Evolutionary conservation across 495 filamentous ascomycete genomes (phyloP).

Genomic region (Zalerion maritima): DNA sequence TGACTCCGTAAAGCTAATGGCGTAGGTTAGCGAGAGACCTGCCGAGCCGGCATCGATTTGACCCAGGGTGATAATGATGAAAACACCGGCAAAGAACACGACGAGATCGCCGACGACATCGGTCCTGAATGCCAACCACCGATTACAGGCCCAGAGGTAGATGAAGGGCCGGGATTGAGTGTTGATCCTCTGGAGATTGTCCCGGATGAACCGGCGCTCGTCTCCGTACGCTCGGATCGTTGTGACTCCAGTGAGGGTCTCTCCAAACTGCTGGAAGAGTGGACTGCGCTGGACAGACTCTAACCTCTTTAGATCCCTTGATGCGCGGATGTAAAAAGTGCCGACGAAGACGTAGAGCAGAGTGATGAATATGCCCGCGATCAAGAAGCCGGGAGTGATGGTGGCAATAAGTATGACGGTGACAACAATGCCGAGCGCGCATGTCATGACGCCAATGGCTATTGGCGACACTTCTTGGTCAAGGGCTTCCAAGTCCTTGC

Average conservation of each 20-base stretch:
- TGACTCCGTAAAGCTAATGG: slow-evolving; percentile 94
- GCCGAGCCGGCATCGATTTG: slow-evolving; percentile 85
- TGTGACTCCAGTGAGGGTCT: slow-evolving; percentile 89
- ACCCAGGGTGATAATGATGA: slow-evolving; percentile 73
- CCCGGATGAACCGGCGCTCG: slow-evolving; percentile 80
- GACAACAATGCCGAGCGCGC: slow-evolving; percentile 53
- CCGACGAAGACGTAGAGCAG: slow-evolving; percentile 71
- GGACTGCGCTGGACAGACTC: slow-evolving; percentile 93
- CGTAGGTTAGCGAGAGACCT: slow-evolving; percentile 93
- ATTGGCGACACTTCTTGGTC: slow-evolving; percentile 93
- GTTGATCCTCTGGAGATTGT: slow-evolving; percentile 83
- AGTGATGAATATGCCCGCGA: slow-evolving; percentile 76
- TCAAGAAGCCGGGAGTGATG: slow-evolving; percentile 85
- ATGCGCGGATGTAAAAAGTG: slow-evolving; percentile 77
- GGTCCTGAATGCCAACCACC: slow-evolving; percentile 90
- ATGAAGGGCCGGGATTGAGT: slow-evolving; percentile 87
- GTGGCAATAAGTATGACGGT: slow-evolving; percentile 83
- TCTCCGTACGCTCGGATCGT: slow-evolving; percentile 97
- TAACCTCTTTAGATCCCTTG: slow-evolving; percentile 82
- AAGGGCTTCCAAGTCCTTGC: slow-evolving; percentile 87
- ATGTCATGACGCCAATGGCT: slow-evolving; percentile 49
- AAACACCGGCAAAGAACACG: slow-evolving; percentile 85
- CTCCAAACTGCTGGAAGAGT: slow-evolving; percentile 95
- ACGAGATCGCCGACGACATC: slow-evolving; percentile 86
- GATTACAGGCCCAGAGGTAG: slow-evolving; percentile 91